Conservation (phyloP, 2,329 filamentous ascomycete genomes). For the Fusarium xyrophilum region DNA sequence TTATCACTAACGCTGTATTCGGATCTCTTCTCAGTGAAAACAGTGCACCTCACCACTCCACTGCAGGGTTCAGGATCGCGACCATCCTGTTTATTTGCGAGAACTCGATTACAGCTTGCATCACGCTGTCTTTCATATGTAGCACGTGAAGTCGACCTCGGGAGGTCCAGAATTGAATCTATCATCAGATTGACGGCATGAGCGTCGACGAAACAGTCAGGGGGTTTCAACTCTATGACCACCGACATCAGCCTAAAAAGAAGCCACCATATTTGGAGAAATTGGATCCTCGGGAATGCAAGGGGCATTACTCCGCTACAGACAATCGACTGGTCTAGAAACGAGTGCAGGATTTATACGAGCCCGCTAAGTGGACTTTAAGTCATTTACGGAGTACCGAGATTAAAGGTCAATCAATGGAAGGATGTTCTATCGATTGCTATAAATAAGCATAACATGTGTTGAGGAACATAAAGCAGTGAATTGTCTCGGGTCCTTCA, state of each 20-base stretch:
- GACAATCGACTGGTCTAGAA: neutral
- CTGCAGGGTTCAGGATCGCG: too few relatives aligned
- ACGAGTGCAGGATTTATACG: neutral
- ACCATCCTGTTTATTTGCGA: too few relatives aligned
- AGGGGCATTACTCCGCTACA: neutral
- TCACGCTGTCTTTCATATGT: neutral
- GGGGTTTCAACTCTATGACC: neutral
- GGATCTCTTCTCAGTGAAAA: neutral
- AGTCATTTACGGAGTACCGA: neutral
- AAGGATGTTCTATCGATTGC: neutral
- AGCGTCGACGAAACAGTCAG: accelerated
- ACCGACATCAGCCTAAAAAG: neutral
- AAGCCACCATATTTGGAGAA: neutral
- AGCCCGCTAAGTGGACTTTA: neutral
- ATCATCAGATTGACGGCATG: neutral
- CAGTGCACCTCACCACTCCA: accelerated
- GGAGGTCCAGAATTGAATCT: neutral
- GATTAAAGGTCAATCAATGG: neutral
- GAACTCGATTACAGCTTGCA: too few relatives aligned
- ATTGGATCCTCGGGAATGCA: neutral
- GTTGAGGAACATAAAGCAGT: accelerated
- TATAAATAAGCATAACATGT: neutral
- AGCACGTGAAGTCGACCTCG: too few relatives aligned
- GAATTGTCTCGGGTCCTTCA: accelerated
- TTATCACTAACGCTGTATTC: accelerated